Evolutionary conservation across 2,329 filamentous ascomycete genomes (phyloP).

Genomic region (Sphaerulina vaccinii): DNA sequence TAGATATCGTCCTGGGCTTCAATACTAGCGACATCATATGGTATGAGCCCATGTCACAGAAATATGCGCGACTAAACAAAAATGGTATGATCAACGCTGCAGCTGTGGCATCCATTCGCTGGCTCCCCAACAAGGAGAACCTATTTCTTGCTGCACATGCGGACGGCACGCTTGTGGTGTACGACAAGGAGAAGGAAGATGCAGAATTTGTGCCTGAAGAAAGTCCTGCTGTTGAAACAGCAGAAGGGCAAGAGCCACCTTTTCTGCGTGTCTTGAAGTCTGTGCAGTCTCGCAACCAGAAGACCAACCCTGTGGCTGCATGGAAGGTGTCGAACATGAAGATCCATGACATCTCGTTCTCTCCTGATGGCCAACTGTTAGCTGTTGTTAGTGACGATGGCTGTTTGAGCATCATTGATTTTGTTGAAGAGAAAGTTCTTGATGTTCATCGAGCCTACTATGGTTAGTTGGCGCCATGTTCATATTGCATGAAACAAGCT

Average conservation of each 20-base stretch:
- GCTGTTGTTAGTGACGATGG: constrained; percentile 92
- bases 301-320: constrained; percentile 83
- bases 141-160: constrained; percentile 89
- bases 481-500: not conserved
- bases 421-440: constrained; percentile 81
- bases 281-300: constrained; percentile 90
- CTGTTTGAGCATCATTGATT: constrained; percentile 84
- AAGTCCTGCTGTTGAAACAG: constrained; percentile 30
- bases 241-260: constrained; percentile 21
- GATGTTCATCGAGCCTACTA: constrained; percentile 91
- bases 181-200: constrained; percentile 97
- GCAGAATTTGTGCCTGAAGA: constrained; percentile 70
- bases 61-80: constrained; percentile 94
- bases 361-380: constrained; percentile 80
- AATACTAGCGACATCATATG: constrained; percentile 96
- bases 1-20: constrained; percentile 93
- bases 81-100: constrained; percentile 88
- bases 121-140: constrained; percentile 92
- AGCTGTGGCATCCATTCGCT: constrained; percentile 81
- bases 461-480: constrained; percentile 46
- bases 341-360: constrained; percentile 89
- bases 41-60: constrained; percentile 96
- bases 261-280: constrained; percentile 72
- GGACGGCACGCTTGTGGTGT: constrained; percentile 87
- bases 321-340: constrained; percentile 92